These are phyloP conservation scores for Anastatica hierochuntica DNA, from an alignment of 345 rosid genomes.

Conservation along the genomic window DNA sequence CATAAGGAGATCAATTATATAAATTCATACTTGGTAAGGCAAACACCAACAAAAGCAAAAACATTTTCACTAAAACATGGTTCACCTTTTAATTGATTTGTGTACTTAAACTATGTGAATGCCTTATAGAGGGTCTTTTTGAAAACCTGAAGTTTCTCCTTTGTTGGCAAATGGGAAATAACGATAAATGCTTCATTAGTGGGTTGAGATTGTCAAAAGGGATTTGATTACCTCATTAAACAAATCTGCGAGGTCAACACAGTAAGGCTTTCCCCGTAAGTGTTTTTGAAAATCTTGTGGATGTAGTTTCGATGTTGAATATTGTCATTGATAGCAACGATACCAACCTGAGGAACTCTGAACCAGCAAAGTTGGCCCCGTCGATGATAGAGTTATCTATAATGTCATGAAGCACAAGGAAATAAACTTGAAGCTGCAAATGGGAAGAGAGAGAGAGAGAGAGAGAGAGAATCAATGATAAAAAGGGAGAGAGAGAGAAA, in stretches of 20 bases:
- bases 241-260: conserved; percentile 51
- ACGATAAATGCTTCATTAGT: background rate
- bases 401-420: conserved; percentile 72
- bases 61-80: too few species aligned
- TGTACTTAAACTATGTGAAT: too few species aligned
- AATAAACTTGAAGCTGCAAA: conserved; percentile 69
- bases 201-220: background rate
- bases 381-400: conserved; percentile 70
- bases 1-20: too few species aligned
- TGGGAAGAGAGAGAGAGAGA: background rate
- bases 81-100: too few species aligned
- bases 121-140: too few species aligned
- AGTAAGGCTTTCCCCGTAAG: conserved; percentile 42
- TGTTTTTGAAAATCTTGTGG: conserved; percentile 48
- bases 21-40: too few species aligned
- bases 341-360: conserved; percentile 68
- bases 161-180: too few species aligned
- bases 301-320: conserved; percentile 52
- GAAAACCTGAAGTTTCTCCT: too few species aligned
- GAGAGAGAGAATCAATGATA: too few species aligned
- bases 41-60: too few species aligned
- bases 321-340: conserved; percentile 66
- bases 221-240: conserved; percentile 44
- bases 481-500: too few species aligned
- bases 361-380: conserved; percentile 91